Conservation (phyloP, 139 green algal genomes). For the Astrephomene gubernaculifera region DNA sequence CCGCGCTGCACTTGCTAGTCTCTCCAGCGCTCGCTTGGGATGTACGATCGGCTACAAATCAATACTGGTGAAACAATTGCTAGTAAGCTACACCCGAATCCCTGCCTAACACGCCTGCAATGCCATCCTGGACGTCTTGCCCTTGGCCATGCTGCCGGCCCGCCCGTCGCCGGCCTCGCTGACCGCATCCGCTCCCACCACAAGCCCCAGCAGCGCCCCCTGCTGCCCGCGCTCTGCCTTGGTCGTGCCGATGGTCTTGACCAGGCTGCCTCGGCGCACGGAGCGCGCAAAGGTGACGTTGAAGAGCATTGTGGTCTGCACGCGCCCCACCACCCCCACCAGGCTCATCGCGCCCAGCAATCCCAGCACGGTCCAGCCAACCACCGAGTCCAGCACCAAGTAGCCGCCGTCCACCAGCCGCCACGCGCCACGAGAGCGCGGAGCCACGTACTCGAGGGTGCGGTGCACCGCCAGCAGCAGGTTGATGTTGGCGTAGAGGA, state of each 20-base stretch:
- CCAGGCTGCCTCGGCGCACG: slow-evolving; percentile 24
- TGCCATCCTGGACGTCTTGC: no score
- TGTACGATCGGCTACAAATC: no score
- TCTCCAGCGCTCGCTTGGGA: no score
- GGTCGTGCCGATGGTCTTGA: slow-evolving; percentile 36
- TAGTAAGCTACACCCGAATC: no score
- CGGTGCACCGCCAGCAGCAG: slow-evolving; percentile 42
- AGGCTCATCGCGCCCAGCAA: slow-evolving; percentile 44
- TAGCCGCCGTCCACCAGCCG: slow-evolving; percentile 46
- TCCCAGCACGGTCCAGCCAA: slow-evolving; percentile 36
- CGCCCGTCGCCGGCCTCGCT: no score
- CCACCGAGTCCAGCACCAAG: background rate
- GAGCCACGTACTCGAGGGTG: background rate
- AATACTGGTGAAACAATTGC: no score
- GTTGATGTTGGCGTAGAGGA: slow-evolving; percentile 55
- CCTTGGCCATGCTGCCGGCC: no score
- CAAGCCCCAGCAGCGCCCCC: slow-evolving; percentile 8
- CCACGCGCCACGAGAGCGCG: background rate
- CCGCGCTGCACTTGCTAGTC: no score
- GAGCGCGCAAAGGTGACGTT: slow-evolving; percentile 33
- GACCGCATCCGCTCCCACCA: background rate
- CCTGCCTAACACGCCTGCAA: no score
- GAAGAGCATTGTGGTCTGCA: slow-evolving; percentile 49
- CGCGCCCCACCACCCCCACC: slow-evolving; percentile 33
- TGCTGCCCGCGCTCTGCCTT: slow-evolving; percentile 21